These are phyloP conservation scores for Phytophthora hybrid DNA, from an alignment of 352 stramenopile species.

Conservation along the genomic window DNA sequence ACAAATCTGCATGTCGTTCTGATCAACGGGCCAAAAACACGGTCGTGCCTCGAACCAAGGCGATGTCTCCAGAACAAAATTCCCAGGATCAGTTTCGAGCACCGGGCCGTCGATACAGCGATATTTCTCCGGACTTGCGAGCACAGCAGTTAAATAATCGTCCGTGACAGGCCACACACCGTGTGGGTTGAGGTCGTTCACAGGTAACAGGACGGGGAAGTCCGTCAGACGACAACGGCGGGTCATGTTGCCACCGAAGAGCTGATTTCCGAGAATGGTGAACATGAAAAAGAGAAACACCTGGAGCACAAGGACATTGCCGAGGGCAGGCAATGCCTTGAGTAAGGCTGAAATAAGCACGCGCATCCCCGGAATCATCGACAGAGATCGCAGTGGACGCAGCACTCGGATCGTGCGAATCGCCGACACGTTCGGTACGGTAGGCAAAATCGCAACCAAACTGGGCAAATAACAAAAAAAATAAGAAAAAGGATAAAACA, in stretches of 20 bases:
- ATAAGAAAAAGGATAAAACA: no score
- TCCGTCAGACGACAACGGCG: slow-evolving; percentile 80
- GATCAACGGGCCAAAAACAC: slow-evolving; percentile 94
- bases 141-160: slow-evolving; percentile 31
- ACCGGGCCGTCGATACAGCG: slow-evolving; percentile 47
- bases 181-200: slow-evolving; percentile 35
- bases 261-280: slow-evolving; percentile 87
- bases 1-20: slow-evolving; percentile 78
- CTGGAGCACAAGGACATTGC: slow-evolving; percentile 87
- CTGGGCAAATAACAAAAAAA: slow-evolving; percentile 39
- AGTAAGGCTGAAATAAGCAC: slow-evolving; percentile 83
- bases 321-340: slow-evolving; percentile 81
- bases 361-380: slow-evolving; percentile 83
- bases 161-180: slow-evolving; percentile 18
- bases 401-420: slow-evolving; percentile 91
- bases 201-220: slow-evolving; percentile 67
- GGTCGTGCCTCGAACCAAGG: slow-evolving; percentile 68
- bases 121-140: slow-evolving; percentile 46
- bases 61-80: slow-evolving; percentile 71
- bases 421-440: slow-evolving; percentile 71
- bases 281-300: slow-evolving; percentile 93
- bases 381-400: slow-evolving; percentile 88
- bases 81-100: slow-evolving; percentile 46
- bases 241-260: slow-evolving; percentile 85
- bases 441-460: slow-evolving; percentile 59